Evolutionary conservation across 768 basidiomycete genomes (phyloP).

Genomic region (Tubosaeta brunneosetosa): DNA sequence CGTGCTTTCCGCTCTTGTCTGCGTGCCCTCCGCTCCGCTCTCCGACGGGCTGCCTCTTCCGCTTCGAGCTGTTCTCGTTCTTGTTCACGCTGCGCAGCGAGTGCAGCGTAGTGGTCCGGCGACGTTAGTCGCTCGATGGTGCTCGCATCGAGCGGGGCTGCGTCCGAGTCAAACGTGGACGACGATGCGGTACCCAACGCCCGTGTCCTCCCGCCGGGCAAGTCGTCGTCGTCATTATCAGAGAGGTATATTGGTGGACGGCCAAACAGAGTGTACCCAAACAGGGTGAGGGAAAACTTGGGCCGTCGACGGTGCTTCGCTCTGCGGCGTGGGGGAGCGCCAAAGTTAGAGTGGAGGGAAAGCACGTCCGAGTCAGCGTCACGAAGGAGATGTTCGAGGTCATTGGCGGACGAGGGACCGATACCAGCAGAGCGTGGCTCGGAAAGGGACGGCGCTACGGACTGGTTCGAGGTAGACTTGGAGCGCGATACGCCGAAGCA

Average conservation of each 20-base stretch:
- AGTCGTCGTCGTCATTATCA: conserved; percentile 46
- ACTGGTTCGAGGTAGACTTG: conserved; percentile 20
- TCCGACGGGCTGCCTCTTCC: conserved; percentile 39
- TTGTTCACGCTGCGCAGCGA: conserved; percentile 27
- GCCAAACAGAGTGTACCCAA: conserved; percentile 69
- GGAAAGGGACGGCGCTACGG: conserved; percentile 8
- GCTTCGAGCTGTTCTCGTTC: conserved; percentile 28
- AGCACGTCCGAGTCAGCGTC: conserved; percentile 54
- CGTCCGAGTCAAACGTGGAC: conserved; percentile 64
- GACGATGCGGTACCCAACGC: conserved; percentile 26
- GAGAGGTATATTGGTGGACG: conserved; percentile 55
- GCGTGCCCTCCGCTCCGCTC: conserved; percentile 45
- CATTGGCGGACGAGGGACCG: conserved; percentile 23
- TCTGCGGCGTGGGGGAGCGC: conserved; percentile 26
- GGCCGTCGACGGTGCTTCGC: conserved; percentile 32
- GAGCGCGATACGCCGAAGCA: conserved; percentile 45
- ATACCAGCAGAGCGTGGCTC: conserved; percentile 24
- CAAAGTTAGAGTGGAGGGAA: conserved; percentile 63
- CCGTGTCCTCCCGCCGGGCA: conserved; percentile 16
- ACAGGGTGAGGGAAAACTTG: conserved; percentile 47
- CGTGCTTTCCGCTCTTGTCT: conserved; percentile 44
- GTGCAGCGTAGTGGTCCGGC: conserved; percentile 31
- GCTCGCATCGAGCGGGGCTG: conserved; percentile 56
- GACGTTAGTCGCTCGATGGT: conserved; percentile 51
- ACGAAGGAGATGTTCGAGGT: conserved; percentile 48